Evolutionary conservation across 208 protist species (phyloP), one percentile per base, ranked within the genome.

Genomic region (Acanthamoeba triangularis): DNA sequence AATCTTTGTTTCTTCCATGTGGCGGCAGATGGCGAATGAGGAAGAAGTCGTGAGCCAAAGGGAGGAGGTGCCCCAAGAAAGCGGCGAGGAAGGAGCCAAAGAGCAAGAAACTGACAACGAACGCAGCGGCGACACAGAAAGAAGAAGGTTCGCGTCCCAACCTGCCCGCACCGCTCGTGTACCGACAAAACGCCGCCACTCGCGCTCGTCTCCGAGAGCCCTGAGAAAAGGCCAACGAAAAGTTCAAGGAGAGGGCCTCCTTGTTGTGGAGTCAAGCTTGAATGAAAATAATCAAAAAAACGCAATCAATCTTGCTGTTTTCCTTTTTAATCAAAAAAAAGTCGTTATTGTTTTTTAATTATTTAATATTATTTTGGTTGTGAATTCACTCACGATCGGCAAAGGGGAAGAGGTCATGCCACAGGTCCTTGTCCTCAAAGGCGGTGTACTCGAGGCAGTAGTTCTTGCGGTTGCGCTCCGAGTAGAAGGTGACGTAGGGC

Each of bases 401-500:
- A 41, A 87, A 87, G 41, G 78, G 78, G 78, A 87, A 87, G 44
- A 87, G 78, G 25, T 41, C 33, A 2, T 87, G 78, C 78, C 78
- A 87, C 6, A 87, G 49, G 33, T 87, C 78, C 78, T 87, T 87
- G 44, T 87, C 78, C 30, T 87, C 78, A 25, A 87, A 87, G 49
- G 78, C 78, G 33, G 78, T 87, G 49, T 54, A 54, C 49, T 87
- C 78, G 49, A 87, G 52, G 78, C 78, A 87, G 78, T 87, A 87
- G 49, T 87, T 87, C 78, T 87, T 87, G 49, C 30, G 18, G 78
- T 87, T 87, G 14, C 78, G 41, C 33, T 87, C 78, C 41, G 78
- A 87, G 78, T 63, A 63, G 78, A 87, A 87, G n/a, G 78, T 87
- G 78, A 87, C 33, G 47, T 87, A 87, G 52, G 78, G 78, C 78